Evolutionary conservation across 2,329 filamentous ascomycete genomes (phyloP), one percentile per base, ranked within the genome.

Genomic region (Fusarium oxysporum): DNA sequence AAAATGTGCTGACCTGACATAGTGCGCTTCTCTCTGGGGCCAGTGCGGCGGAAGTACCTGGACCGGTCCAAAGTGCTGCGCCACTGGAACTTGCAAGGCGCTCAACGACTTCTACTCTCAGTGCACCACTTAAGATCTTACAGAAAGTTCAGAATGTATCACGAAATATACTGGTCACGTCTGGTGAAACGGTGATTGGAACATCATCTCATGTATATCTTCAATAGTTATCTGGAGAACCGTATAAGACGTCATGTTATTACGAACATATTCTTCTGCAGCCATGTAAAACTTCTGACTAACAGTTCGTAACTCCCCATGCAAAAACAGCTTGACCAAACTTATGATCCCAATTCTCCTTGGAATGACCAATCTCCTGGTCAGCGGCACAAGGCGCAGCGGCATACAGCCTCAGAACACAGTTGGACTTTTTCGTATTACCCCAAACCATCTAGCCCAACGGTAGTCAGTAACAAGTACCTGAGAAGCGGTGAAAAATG

Each of bases 31-130:
- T 38, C 51, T 66, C 0, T 66, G 63, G 63, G 50, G 21, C 10
- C 63, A 66, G 16, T 66, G 63, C 17, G 63, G 63, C 0, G 63
- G 63, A 66, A 57, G 5, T 2, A 38, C 13, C 10, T 66, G 37
- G 43, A n/a, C 25, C 1, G 63, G 63, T 16, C 17, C 63, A 3
- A 66, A 66, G 50, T 66, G 63, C 33, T 66, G 63, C 28, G 62
- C 63, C 9, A 66, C 63, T 35, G 62, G 62, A 44, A 66, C 63
- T 0, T 66, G 63, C 62, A 66, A 66, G 14, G n/a, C 62, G 6
- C 16, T 33, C 0, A 66, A 66, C 23, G 44, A 66, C 7, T 66
- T 25, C 17, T 66, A 66, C 38, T 50, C 63, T 25, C 63, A 66
- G 9, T 66, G 63, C n/a, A 32, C 38, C 17, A 54, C 56, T 21